Evolutionary conservation across 192 early-diverging fungal genomes (phyloP).

Genomic region (Coemansia javaensis): DNA sequence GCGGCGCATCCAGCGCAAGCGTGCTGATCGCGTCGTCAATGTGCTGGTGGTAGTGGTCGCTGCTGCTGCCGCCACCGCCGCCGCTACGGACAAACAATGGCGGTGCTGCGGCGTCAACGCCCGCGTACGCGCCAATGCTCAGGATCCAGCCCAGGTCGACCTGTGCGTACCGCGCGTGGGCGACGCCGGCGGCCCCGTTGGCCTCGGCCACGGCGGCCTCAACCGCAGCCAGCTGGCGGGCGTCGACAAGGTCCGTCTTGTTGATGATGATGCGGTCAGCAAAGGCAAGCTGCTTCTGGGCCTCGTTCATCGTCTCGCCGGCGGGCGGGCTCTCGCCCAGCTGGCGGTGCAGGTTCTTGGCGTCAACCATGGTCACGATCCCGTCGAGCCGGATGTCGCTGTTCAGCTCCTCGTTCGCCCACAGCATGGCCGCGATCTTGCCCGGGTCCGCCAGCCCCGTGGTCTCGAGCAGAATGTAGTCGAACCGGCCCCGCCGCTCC

Average conservation of each 20-base stretch:
- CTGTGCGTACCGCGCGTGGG: conserved; percentile 12
- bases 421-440: conserved; percentile 92
- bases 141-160: conserved; percentile 53
- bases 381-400: conserved; percentile 88
- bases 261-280: conserved; percentile 86
- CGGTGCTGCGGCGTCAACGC: conserved; percentile 20
- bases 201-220: conserved; percentile 37
- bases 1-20: conserved; percentile 53
- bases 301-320: conserved; percentile 69
- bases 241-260: conserved; percentile 71
- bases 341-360: conserved; percentile 60
- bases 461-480: conserved; percentile 95
- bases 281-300: conserved; percentile 68
- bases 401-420: conserved; percentile 92
- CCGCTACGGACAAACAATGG: conserved; percentile 4
- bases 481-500: conserved; percentile 87
- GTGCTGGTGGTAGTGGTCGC: conserved; percentile 36
- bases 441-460: conserved; percentile 73
- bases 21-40: conserved; percentile 52
- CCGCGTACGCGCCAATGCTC: conserved; percentile 50
- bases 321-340: conserved; percentile 34
- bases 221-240: conserved; percentile 31
- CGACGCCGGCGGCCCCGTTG: conserved; percentile 33
- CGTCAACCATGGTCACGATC: conserved; percentile 82
- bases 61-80: neutral